Evolutionary conservation across 164 flowering plant species (phyloP), one percentile per base, ranked within the genome.

Genomic region (Liriodendron chinense): DNA sequence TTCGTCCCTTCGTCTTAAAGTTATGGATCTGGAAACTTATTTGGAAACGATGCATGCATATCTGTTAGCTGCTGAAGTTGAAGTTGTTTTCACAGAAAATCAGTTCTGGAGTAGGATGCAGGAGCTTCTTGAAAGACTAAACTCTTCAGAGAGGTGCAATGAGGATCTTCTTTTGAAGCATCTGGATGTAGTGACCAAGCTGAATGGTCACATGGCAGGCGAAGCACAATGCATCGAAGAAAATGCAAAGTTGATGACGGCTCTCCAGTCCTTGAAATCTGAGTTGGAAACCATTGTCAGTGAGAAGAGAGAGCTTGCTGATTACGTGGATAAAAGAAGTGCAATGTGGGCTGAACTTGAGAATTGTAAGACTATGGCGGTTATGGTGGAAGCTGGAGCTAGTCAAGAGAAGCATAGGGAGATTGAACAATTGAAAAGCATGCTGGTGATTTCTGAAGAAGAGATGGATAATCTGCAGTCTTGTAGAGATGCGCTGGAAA

Each of bases 41-140:
- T 78, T 89, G 66, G 79, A 74, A 28, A 83, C 86, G 43, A 74
- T 85, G 82, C 84, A 84, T 71, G 87, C 83, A 73, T 50, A 53
- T 63, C 73, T 77, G 34, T 62, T 92, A 74, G 89, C 87, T 48
- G 83, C 89, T 9, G 97, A 95, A 80, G 79, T 92, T 78, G 83
- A 79, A 71, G 71, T 81, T n/a, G 65, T 72, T 76, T 86, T 83
- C 79, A 70, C 82, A 7, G 78, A 75, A 75, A 81, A 70, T 81
- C 92, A 88, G 76, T 87, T 83, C 70, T 85, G 81, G 65, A 73
- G 65, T 66, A 67, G 76, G 70, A 65, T 80, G 63, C 77, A 77
- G 77, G 87, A 87, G 68, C 89, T 92, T 53, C 69, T 69, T 78
- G 79, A 79, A 78, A 83, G 85, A 66, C 81, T 87, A 68, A 64